Evolutionary conservation across 2,329 filamentous ascomycete species (phyloP).

Genomic region (Ascochyta pisi): DNA sequence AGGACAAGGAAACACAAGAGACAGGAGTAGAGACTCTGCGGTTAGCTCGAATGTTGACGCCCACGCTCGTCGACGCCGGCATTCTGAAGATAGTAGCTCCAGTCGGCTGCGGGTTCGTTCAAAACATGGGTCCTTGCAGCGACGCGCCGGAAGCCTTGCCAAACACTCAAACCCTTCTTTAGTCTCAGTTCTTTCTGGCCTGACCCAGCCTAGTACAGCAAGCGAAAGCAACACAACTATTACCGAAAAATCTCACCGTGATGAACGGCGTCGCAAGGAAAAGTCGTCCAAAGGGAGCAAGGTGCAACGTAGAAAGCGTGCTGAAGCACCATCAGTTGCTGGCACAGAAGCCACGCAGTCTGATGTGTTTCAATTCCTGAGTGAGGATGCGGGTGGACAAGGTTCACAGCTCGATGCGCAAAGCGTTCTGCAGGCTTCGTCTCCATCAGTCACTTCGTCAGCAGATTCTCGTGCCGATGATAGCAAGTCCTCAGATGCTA

Average conservation of each 20-base stretch:
- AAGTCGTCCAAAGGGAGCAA: conserved; percentile 21
- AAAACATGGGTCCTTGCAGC: conserved; percentile 44
- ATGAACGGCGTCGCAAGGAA: conserved; percentile 34
- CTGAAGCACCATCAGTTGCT: conserved; percentile 18
- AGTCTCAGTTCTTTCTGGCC: conserved; percentile 51
- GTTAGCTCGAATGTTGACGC: conserved; percentile 26
- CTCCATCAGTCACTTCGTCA: conserved; percentile 30
- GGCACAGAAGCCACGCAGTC: conserved; percentile 30
- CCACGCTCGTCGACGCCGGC: conserved; percentile 26
- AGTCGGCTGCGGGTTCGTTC: conserved; percentile 41
- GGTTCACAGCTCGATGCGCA: conserved; percentile 16
- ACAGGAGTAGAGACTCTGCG: conserved; percentile 31
- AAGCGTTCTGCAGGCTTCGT: conserved; percentile 26
- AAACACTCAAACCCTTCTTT: conserved; percentile 51
- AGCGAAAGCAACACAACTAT: conserved; percentile 57
- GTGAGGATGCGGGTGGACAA: conserved; percentile 19
- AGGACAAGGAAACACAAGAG: conserved; percentile 37
- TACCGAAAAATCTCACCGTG: conserved; percentile 53
- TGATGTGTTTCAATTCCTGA: conserved; percentile 42
- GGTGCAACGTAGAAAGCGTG: conserved; percentile 21
- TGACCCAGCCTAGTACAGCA: conserved; percentile 52
- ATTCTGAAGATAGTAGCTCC: conserved; percentile 28
- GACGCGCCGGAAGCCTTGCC: conserved; percentile 37
- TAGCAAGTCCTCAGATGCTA: conserved; percentile 32
- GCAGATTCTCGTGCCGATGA: conserved; percentile 27